Evolutionary conservation across 2,329 filamentous ascomycete genomes (phyloP).

Genomic region (Exophiala lecanii-corni): DNA sequence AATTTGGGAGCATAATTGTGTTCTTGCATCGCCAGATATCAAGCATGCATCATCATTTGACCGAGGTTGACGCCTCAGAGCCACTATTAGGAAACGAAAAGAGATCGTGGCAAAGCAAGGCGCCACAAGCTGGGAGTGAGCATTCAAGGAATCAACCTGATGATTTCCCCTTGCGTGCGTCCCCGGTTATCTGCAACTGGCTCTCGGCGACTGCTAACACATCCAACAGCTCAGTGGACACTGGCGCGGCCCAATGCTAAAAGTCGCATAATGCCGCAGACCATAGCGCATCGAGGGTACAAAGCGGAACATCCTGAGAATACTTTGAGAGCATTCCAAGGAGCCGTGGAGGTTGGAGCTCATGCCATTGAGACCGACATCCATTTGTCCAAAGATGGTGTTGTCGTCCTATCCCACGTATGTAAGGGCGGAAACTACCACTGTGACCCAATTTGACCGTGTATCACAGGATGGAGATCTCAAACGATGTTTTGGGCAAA

Average conservation of each 20-base stretch:
- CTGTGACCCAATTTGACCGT: too few species aligned
- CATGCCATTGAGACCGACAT: slow-evolving; percentile 86
- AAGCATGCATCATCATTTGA: background rate
- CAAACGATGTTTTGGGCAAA: slow-evolving; percentile 75
- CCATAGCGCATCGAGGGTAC: slow-evolving; percentile 43
- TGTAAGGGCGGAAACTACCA: slow-evolving; percentile 25
- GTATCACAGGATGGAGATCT: slow-evolving; percentile 68
- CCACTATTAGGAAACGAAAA: background rate
- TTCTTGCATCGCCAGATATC: too few species aligned
- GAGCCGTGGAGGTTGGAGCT: slow-evolving; percentile 67
- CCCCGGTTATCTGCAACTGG: background rate
- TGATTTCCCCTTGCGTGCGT: background rate
- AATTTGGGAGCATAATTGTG: too few species aligned
- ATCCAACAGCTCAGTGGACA: slow-evolving; percentile 27
- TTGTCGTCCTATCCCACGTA: slow-evolving; percentile 81
- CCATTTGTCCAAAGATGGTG: slow-evolving; percentile 73
- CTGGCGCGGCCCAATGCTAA: slow-evolving; percentile 22
- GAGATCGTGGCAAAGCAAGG: background rate
- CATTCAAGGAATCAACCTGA: background rate
- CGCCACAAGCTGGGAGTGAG: background rate
- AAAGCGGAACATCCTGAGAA: slow-evolving; percentile 80
- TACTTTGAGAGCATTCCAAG: slow-evolving; percentile 71
- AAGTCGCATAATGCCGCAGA: slow-evolving; percentile 31
- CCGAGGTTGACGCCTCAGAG: background rate
- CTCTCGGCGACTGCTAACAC: background rate